These are phyloP conservation scores for Nicotiana otophora DNA, from an alignment of 257 asterid genomes.

Conservation along the genomic window DNA sequence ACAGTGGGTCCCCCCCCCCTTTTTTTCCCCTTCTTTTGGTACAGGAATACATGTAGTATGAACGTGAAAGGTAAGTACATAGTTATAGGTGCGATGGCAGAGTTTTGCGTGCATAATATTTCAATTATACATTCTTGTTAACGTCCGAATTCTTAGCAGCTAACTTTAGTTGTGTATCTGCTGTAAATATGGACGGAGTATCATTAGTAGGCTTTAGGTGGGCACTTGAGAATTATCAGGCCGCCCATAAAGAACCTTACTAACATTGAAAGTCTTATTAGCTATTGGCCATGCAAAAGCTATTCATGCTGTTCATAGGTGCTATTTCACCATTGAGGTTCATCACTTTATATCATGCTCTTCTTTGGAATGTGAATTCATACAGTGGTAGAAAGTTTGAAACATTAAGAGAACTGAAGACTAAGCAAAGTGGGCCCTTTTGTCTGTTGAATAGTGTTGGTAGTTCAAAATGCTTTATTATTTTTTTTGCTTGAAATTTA, in stretches of 20 bases:
- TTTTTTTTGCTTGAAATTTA: background rate
- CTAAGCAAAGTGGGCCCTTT: too few species aligned
- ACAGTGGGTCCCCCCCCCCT: background rate
- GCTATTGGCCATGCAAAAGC: background rate
- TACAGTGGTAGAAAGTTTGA: background rate
- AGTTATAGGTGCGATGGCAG: background rate
- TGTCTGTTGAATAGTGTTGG: too few species aligned
- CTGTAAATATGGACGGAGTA: slow-evolving; percentile 79
- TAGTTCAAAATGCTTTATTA: background rate
- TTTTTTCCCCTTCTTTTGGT: background rate
- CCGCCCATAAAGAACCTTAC: slow-evolving; percentile 59
- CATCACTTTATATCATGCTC: background rate
- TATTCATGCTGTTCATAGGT: background rate
- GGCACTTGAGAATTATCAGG: slow-evolving; percentile 40
- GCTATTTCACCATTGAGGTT: background rate
- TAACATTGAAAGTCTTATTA: slow-evolving; percentile 24
- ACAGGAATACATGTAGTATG: background rate
- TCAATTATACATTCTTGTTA: background rate
- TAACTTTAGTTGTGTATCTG: slow-evolving; percentile 57
- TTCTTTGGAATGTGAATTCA: background rate
- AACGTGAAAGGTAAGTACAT: background rate
- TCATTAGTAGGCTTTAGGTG: slow-evolving; percentile 55
- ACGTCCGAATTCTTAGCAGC: slow-evolving; percentile 71
- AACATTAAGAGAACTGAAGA: too few species aligned
- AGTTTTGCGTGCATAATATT: background rate